These are phyloP conservation scores for Boletus reticuloceps DNA, from an alignment of 768 basidiomycete species.

Conservation along the genomic window DNA sequence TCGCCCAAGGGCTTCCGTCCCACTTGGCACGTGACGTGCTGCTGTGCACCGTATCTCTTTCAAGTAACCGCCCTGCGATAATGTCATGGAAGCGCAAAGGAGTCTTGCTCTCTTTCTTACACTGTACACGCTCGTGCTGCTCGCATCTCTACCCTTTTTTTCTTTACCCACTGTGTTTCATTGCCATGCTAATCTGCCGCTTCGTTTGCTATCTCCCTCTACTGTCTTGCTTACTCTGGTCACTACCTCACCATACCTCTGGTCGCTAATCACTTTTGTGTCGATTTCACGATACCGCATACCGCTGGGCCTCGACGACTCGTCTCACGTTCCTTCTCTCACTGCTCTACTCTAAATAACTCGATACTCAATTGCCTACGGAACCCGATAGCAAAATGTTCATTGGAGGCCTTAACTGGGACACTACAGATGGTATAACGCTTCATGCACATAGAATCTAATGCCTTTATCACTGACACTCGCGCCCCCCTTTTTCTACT, in stretches of 20 bases:
- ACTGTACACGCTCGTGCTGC: conserved; percentile 18
- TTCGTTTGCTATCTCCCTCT: conserved; percentile 24
- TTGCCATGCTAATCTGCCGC: conserved; percentile 29
- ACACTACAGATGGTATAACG: conserved; percentile 81
- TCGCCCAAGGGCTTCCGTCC: conserved; percentile 4
- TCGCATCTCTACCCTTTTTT: conserved; percentile 9
- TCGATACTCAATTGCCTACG: conserved; percentile 29
- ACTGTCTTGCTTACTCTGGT: conserved; percentile 30
- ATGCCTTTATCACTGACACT: conserved; percentile 25
- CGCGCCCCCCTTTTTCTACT: conserved; percentile 11
- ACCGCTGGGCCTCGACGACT: conserved; percentile 34
- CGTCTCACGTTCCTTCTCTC: conserved; percentile 26
- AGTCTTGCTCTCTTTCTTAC: conserved; percentile 11
- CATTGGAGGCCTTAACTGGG: conserved; percentile 89
- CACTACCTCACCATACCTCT: conserved; percentile 34
- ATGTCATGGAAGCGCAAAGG: conserved; percentile 27
- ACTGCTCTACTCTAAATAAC: conserved; percentile 28
- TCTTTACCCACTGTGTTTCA: conserved; percentile 20
- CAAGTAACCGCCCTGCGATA: conserved; percentile 17
- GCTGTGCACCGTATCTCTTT: neutral
- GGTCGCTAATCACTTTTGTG: conserved; percentile 34
- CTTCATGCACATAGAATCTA: conserved; percentile 25
- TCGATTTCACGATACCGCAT: conserved; percentile 36
- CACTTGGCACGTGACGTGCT: neutral
- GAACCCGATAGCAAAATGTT: conserved; percentile 76